Evolutionary conservation across 129 eudicot species (phyloP).

Genomic region (Artemisia annua): DNA sequence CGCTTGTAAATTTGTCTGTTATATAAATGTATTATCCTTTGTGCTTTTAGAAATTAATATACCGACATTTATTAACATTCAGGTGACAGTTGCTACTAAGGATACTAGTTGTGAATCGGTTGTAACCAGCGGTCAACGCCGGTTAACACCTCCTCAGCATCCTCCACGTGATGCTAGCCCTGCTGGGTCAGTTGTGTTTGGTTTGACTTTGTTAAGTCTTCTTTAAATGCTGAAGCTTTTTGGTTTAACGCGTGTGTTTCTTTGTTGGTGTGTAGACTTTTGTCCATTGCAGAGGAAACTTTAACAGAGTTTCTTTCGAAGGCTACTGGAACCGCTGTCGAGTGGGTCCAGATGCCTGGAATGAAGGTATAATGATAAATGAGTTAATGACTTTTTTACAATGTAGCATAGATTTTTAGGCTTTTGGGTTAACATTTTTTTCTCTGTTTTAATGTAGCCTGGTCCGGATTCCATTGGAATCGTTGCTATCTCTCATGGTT

Average conservation of each 20-base stretch:
- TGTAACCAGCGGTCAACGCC: conserved; percentile 96
- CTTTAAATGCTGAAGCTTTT: background rate
- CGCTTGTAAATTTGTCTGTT: background rate
- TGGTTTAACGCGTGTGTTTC: background rate
- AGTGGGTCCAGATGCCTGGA: conserved; percentile 53
- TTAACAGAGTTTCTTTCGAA: conserved; percentile 50
- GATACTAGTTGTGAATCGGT: conserved; percentile 95
- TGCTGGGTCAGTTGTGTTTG: conserved; percentile 80
- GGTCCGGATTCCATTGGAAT: conserved; percentile 99
- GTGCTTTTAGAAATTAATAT: background rate
- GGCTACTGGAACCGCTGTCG: conserved; percentile 46
- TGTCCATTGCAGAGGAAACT: conserved; percentile 45
- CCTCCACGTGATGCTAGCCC: conserved; percentile 96
- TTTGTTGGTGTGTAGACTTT: conserved; percentile 33
- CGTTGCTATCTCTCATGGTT: conserved; percentile 99
- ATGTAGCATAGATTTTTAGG: background rate
- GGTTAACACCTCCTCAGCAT: conserved; percentile 63
- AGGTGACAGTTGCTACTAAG: conserved; percentile 61
- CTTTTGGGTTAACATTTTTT: background rate
- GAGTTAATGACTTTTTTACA: background rate
- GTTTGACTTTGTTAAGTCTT: background rate
- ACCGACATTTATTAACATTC: conserved; percentile 27
- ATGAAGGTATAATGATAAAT: conserved; percentile 32
- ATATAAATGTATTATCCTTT: background rate
- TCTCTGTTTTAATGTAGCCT: conserved; percentile 53